A percentile compares a stretch with the other conserved stretches of the same genome.
Evolutionary conservation across 2,329 filamentous ascomycete species (phyloP).

Genomic region (Thielaviopsis populi): DNA sequence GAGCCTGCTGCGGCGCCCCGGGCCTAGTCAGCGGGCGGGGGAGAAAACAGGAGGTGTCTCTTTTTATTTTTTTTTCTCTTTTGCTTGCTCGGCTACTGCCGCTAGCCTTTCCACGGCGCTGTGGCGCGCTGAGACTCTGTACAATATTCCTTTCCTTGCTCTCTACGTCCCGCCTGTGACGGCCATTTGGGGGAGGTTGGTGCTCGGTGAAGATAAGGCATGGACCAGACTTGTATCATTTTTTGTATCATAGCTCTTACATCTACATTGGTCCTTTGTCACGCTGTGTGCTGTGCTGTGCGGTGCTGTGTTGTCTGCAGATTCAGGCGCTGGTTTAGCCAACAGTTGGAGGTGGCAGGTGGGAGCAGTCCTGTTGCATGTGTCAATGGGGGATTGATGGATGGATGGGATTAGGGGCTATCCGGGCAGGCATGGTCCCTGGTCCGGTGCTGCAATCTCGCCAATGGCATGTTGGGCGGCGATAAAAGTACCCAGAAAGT

Average conservation of each 20-base stretch:
- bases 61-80: not conserved
- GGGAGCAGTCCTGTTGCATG: too few relatives aligned
- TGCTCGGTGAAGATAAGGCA: not conserved
- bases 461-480: not conserved
- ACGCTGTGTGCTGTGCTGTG: not conserved
- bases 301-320: not conserved
- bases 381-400: not conserved
- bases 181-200: not conserved
- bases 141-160: not conserved
- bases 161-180: not conserved
- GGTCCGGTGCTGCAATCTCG: not conserved
- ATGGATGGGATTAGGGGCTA: not conserved
- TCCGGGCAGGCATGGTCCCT: not conserved
- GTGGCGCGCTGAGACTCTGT: not conserved
- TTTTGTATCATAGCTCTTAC: conserved; percentile 9
- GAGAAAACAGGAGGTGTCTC: not conserved
- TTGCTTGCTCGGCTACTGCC: not conserved
- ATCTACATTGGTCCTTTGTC: not conserved
- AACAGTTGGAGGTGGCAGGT: too few relatives aligned
- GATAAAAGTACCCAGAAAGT: not conserved
- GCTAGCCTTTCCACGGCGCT: not conserved
- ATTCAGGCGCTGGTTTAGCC: too few relatives aligned
- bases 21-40: not conserved
- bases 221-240: conserved; percentile 7
- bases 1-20: not conserved